Evolutionary conservation across 306 rosid species (phyloP).

Genomic region (Geum urbanum): DNA sequence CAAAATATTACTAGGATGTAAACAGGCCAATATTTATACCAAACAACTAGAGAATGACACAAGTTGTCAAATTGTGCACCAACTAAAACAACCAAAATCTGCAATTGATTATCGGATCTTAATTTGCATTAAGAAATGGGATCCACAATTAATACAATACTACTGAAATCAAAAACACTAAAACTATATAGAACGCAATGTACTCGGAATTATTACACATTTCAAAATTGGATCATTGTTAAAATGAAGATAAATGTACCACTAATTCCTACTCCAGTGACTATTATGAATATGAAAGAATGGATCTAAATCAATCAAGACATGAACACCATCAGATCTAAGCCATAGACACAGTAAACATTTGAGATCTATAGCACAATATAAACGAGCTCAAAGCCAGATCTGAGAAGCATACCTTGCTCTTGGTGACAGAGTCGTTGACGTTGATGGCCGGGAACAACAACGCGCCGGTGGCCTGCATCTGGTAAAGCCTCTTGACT

Average conservation of each 20-base stretch:
- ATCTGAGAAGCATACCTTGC: slow-evolving; percentile 55
- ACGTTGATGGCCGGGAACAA: slow-evolving; percentile 95
- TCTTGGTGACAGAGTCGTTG: slow-evolving; percentile 94
- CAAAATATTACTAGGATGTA: background rate
- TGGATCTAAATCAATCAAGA: background rate
- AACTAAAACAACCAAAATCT: background rate
- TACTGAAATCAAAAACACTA: no score
- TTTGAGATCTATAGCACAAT: slow-evolving; percentile 7
- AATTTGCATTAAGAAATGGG: background rate
- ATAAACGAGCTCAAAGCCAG: background rate
- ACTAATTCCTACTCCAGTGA: background rate
- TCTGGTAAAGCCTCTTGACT: slow-evolving; percentile 95
- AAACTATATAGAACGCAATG: no score
- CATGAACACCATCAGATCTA: slow-evolving; percentile 5
- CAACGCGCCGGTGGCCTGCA: slow-evolving; percentile 68
- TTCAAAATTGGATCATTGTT: background rate
- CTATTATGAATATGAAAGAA: background rate
- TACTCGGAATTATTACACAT: no score
- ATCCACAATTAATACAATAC: background rate
- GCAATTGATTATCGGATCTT: background rate
- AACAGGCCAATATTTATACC: background rate
- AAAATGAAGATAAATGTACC: no score
- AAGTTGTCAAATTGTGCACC: background rate
- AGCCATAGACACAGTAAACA: background rate
- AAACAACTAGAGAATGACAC: background rate